Base-by-base conservation (phyloP, 2,329 filamentous ascomycete genomes). In the Trichoderma cornu-damae region DNA sequence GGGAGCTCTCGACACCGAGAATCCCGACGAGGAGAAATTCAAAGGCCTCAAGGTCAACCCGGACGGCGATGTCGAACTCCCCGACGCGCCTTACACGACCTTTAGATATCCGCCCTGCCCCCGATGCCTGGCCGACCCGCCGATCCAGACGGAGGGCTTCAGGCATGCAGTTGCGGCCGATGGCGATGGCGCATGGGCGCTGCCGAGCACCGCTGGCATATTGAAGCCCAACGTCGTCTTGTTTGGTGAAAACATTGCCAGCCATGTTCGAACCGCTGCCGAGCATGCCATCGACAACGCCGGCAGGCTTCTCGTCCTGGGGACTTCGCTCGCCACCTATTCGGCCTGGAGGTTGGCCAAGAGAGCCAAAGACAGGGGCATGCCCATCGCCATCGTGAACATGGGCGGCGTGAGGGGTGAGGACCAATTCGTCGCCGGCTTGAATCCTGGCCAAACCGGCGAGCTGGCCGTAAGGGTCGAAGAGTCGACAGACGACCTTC, bases 51-150 rank as follows among this genome's bases (percentile, higher is more conserved):
- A 86, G 69, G 85, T 90, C 32, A 97, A 97, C 65, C 92, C 94
- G 0, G 94, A 99, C 67, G 94, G 94, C 49, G 94, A 99, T 67
- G 90, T 96, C 24, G 92, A 97, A 67, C 73, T 97, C 18, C 90
- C 91, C 0, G 84, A 87, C 51, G 91, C 91, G 1, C 88, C 90
- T 1, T 97, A 97, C 70, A 87, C 84, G 12, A 93, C 87, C 0
- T 97, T 97, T 68, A 79, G 91, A 63, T 97, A 97, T 66, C 94
- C 94, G 0, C 82, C 93, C 1, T 97, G 94, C 71, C 90, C 91
- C 0, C 83, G 77, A 46, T 97, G 94, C 70, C 74, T 96, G 42
- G 74, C 78, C 22, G 77, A 79, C 11, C 87, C 89, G 20, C 82
- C 86, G 6, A 62, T 68, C 20, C 68, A 81, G 38, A 67, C 75